These are phyloP conservation scores for Nannizziopsis arthrosporioides DNA, from an alignment of 2,329 filamentous ascomycete species.

Conservation along the genomic window DNA sequence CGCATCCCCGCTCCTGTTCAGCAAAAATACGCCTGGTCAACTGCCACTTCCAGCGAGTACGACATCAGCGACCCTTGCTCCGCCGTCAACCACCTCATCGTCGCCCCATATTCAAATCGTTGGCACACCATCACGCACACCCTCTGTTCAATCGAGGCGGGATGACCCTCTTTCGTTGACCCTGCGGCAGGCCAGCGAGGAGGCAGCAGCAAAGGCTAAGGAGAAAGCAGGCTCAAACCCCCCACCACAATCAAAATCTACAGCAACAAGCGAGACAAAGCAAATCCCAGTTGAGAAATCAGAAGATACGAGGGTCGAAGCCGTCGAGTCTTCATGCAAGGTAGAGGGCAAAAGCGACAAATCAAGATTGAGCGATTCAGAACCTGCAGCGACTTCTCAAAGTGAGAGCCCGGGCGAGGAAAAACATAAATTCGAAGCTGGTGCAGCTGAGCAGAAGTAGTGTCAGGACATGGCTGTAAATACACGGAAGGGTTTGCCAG, in stretches of 20 bases:
- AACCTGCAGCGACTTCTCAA: too few species aligned
- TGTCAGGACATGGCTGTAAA: too few species aligned
- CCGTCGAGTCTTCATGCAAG: too few species aligned
- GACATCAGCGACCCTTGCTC: slow-evolving; percentile 13
- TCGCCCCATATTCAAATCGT: slow-evolving; percentile 31
- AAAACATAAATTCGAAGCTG: too few species aligned
- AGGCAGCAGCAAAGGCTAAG: slow-evolving; percentile 29
- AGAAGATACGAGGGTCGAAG: too few species aligned
- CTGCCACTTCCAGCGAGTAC: slow-evolving; percentile 17
- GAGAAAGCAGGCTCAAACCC: slow-evolving; percentile 18
- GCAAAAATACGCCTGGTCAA: slow-evolving; percentile 20
- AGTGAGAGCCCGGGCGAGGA: too few species aligned
- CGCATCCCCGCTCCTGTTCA: slow-evolving; percentile 13
- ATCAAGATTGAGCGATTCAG: too few species aligned
- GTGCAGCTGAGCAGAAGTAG: too few species aligned
- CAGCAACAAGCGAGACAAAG: not conserved
- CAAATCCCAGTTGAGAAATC: not conserved
- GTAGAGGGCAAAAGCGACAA: too few species aligned
- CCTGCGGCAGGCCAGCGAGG: slow-evolving; percentile 34
- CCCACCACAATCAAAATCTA: not conserved
- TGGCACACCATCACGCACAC: slow-evolving; percentile 25
- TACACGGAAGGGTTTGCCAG: too few species aligned
- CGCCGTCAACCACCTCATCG: slow-evolving; percentile 24
- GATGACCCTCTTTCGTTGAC: slow-evolving; percentile 31
- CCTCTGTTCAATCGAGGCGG: slow-evolving; percentile 23